phyloP scores from a whole-genome alignment of 306 rosid genomes.

The Pyrus pyrifolia region DNA sequence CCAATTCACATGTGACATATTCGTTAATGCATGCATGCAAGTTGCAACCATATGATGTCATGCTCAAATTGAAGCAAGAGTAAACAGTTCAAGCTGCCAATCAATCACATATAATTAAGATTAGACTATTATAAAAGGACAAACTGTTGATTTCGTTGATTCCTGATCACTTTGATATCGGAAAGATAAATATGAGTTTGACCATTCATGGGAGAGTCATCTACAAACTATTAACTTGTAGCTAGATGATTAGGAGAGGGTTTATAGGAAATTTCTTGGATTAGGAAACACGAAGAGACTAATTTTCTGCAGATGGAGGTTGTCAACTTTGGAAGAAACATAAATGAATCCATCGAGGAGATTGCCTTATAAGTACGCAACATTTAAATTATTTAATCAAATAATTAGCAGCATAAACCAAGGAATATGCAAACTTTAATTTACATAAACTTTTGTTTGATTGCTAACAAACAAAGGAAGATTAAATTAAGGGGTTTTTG shows the following conservation, averaged over 20 bases:
- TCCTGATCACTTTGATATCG: not conserved
- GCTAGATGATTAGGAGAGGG: not conserved
- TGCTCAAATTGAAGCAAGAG: no score
- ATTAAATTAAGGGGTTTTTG: not conserved
- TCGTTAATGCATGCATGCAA: not conserved
- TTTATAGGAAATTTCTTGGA: not conserved
- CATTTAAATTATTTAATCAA: not conserved
- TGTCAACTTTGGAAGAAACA: not conserved
- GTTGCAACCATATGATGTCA: no score
- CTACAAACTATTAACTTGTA: not conserved
- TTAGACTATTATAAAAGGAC: no score
- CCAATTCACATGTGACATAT: no score
- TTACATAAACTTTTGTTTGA: constrained; percentile 1
- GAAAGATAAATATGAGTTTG: not conserved
- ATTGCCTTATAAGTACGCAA: not conserved
- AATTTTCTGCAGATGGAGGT: not conserved
- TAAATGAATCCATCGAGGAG: not conserved
- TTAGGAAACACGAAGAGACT: not conserved
- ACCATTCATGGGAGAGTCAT: not conserved
- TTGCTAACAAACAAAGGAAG: constrained; percentile 7
- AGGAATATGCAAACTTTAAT: not conserved
- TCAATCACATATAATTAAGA: not conserved
- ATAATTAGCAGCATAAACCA: not conserved
- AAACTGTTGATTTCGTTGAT: no score
- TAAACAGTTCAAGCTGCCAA: not conserved